phyloP scores from a whole-genome alignment of 257 asterid species.

The Nicotiana tabacum region DNA sequence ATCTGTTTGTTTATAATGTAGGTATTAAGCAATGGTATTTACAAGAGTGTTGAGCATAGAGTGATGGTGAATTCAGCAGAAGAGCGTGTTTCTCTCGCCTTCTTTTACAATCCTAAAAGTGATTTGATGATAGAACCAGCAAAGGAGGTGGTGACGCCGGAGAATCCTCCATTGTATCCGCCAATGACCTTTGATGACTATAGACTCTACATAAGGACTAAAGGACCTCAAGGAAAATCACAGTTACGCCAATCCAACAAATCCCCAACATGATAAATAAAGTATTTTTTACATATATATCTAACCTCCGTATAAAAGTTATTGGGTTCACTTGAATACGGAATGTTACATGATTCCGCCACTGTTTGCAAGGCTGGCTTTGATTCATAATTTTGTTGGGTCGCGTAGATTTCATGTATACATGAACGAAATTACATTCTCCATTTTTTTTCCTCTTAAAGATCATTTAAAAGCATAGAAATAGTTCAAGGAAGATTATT shows the following conservation, averaged over 20 bases:
- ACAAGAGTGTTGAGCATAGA: slow-evolving; percentile 70
- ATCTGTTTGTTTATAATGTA: background rate
- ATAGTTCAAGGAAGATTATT: no score
- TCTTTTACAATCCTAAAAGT: slow-evolving; percentile 62
- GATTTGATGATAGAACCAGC: slow-evolving; percentile 53
- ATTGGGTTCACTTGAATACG: no score
- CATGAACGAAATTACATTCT: background rate
- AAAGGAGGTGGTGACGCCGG: slow-evolving; percentile 40
- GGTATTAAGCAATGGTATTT: slow-evolving; percentile 60
- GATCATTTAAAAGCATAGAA: no score
- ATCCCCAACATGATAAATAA: background rate
- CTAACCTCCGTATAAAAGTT: no score
- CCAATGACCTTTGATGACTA: slow-evolving; percentile 70
- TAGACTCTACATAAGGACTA: slow-evolving; percentile 62
- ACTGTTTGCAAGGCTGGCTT: background rate
- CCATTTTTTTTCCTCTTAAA: no score
- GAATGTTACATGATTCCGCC: no score
- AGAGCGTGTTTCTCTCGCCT: slow-evolving; percentile 60
- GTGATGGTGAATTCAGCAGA: slow-evolving; percentile 52
- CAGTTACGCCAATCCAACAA: slow-evolving; percentile 37
- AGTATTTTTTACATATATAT: no score
- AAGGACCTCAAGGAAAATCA: slow-evolving; percentile 68
- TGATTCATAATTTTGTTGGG: background rate
- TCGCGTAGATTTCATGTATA: background rate
- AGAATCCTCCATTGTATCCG: slow-evolving; percentile 43